phyloP scores from a whole-genome alignment of 2,329 filamentous ascomycete genomes.

The Coniella vitis region DNA sequence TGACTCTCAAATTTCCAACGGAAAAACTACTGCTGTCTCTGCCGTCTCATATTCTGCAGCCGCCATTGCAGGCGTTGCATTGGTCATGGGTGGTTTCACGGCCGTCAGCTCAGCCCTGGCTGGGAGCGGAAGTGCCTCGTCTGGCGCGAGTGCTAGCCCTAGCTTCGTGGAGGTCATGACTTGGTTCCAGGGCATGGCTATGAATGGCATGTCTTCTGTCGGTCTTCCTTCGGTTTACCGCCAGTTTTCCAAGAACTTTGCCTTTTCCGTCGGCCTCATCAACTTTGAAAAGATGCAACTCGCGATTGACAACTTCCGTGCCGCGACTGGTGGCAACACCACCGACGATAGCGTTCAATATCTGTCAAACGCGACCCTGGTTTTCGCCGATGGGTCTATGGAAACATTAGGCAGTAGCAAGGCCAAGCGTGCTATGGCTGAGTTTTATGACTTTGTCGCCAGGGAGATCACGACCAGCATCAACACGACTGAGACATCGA shows the following conservation, averaged over 20 bases:
- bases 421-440: conserved; percentile 49
- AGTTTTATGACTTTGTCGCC: conserved; percentile 41
- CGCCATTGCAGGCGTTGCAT: conserved; percentile 76
- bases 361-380: conserved; percentile 68
- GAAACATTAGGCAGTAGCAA: conserved; percentile 30
- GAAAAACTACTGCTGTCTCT: conserved; percentile 69
- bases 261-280: conserved; percentile 78
- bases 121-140: conserved; percentile 43
- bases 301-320: conserved; percentile 78
- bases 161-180: conserved; percentile 79
- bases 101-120: conserved; percentile 57
- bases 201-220: conserved; percentile 94
- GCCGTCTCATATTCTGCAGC: conserved; percentile 79
- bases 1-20: conserved; percentile 74
- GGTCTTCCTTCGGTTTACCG: conserved; percentile 81
- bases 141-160: conserved; percentile 62
- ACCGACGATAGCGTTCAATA: conserved; percentile 70
- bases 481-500: conserved; percentile 27
- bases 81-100: conserved; percentile 65
- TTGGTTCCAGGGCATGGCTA: conserved; percentile 89
- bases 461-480: conserved; percentile 46
- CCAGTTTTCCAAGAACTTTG: conserved; percentile 89
- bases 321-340: conserved; percentile 76
- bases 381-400: conserved; percentile 57
- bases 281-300: conserved; percentile 75